Conservation (phyloP, 108 stramenopile genomes). For the Fragilariopsis cylindrus region DNA sequence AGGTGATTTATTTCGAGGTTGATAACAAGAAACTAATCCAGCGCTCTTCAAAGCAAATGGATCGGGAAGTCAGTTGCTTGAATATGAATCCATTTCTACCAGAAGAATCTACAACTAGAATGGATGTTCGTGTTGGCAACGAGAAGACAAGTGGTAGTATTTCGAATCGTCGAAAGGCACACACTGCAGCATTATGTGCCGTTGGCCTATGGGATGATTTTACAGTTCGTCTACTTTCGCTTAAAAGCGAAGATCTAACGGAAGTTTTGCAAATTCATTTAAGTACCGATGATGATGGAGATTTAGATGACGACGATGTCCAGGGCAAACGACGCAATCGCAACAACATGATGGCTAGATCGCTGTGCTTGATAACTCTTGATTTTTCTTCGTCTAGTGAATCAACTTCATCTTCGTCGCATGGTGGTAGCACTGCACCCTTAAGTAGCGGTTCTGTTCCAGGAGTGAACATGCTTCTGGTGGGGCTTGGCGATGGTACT, state of each 20-base stretch:
- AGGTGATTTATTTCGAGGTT: conserved; percentile 66
- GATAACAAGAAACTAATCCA: conserved; percentile 36
- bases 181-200: conserved; percentile 39
- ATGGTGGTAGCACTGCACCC: conserved; percentile 10
- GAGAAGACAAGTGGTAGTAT: neutral
- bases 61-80: conserved; percentile 94
- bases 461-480: conserved; percentile 87
- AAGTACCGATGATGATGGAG: conserved; percentile 40
- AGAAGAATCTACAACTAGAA: conserved; percentile 24
- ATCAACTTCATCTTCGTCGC: neutral
- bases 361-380: conserved; percentile 74
- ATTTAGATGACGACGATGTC: conserved; percentile 36
- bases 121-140: conserved; percentile 53
- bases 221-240: conserved; percentile 83
- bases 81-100: conserved; percentile 79
- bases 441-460: conserved; percentile 20
- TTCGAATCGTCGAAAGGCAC: neutral
- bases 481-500: conserved; percentile 95
- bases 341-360: conserved; percentile 86
- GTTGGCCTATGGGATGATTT: conserved; percentile 94
- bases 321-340: conserved; percentile 36
- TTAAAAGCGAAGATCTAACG: conserved; percentile 35
- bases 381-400: conserved; percentile 45
- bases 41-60: conserved; percentile 54
- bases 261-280: conserved; percentile 47